These are phyloP conservation scores for Adansonia rubrostipa DNA, from an alignment of 441 rosid species.

Conservation along the genomic window DNA sequence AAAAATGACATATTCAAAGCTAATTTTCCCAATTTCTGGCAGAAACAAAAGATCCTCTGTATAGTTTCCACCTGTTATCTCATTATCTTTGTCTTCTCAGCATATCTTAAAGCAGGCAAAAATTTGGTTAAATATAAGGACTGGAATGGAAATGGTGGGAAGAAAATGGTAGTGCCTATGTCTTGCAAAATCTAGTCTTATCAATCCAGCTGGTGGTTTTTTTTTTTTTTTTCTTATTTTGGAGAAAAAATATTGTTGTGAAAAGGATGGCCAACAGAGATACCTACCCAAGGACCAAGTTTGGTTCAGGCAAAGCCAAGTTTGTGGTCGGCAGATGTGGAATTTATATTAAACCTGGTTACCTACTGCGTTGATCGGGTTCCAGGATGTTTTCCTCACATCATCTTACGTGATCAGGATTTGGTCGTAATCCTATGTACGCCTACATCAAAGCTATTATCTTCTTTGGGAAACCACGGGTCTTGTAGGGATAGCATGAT, in stretches of 20 bases:
- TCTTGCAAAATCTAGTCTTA: constrained; percentile 10
- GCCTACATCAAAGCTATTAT: too few species aligned
- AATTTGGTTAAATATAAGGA: background rate
- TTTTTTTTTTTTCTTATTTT: background rate
- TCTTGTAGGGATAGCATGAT: too few species aligned
- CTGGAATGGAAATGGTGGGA: constrained; percentile 3
- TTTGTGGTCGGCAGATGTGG: background rate
- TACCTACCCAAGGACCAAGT: background rate
- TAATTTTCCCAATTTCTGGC: background rate
- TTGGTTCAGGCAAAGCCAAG: background rate
- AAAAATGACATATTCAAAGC: background rate
- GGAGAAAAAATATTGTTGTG: background rate
- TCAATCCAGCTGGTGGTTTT: background rate
- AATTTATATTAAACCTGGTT: background rate
- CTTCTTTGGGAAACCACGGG: too few species aligned
- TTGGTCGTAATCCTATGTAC: too few species aligned
- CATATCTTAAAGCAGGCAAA: background rate
- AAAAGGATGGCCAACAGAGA: constrained; percentile 7
- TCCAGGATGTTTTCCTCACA: too few species aligned
- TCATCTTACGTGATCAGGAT: too few species aligned
- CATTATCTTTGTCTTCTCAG: constrained; percentile 3
- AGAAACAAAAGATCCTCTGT: background rate
- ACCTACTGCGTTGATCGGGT: background rate
- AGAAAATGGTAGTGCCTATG: background rate
- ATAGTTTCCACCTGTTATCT: background rate